Evolutionary conservation across 2,329 filamentous ascomycete species (phyloP).

Genomic region (Colletotrichum sojae): DNA sequence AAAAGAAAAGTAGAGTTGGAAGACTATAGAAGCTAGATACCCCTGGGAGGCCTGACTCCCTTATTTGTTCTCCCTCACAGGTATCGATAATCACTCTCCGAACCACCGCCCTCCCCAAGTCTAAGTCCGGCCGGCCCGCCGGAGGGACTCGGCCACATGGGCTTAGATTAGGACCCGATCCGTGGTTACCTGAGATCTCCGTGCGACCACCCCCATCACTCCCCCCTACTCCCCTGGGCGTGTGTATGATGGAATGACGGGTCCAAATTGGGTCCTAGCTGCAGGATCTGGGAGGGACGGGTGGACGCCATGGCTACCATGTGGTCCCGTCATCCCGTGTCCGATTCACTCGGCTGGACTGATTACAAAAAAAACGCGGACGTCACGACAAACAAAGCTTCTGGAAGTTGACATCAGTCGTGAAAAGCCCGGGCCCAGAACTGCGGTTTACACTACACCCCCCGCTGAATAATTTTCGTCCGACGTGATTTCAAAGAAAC

Average conservation of each 20-base stretch:
- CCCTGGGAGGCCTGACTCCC: neutral
- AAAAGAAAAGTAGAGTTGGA: neutral
- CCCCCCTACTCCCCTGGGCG: neutral
- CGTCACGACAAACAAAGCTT: constrained; percentile 3
- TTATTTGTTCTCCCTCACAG: constrained; percentile 14
- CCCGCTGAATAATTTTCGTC: constrained; percentile 30
- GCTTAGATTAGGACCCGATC: constrained; percentile 13
- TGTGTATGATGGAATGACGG: constrained; percentile 4
- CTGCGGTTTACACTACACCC: neutral
- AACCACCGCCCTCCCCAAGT: neutral
- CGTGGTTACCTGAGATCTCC: constrained; percentile 22
- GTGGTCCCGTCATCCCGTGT: constrained; percentile 14
- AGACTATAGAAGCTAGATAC: neutral
- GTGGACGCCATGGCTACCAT: neutral
- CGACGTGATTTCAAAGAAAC: neutral
- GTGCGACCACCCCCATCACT: constrained; percentile 1
- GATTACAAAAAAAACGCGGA: constrained; percentile 19
- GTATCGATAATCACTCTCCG: neutral
- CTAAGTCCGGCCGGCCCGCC: constrained; percentile 9
- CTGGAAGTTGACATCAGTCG: neutral
- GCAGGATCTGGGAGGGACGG: neutral
- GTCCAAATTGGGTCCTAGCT: constrained; percentile 8
- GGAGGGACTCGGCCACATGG: constrained; percentile 23
- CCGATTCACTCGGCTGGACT: too few relatives aligned
- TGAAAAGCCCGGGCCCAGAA: neutral